These are phyloP conservation scores for Viola pubescens DNA, from an alignment of 441 rosid genomes.

Conservation along the genomic window DNA sequence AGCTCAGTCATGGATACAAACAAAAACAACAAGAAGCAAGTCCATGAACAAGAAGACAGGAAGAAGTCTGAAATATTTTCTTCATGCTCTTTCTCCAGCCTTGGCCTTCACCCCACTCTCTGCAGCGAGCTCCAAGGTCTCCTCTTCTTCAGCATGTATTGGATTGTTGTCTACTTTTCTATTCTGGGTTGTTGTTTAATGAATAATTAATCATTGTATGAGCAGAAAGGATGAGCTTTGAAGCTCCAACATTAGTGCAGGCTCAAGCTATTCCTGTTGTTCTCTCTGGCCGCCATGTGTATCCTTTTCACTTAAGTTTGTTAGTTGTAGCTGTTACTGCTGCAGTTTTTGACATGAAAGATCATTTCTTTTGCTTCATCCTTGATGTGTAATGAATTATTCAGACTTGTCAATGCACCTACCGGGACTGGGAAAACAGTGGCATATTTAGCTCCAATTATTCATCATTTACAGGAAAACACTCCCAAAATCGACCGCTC, in stretches of 20 bases:
- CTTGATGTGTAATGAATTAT: conserved; percentile 9
- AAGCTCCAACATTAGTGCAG: conserved; percentile 77
- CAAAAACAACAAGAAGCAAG: background rate
- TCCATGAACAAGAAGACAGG: conserved; percentile 9
- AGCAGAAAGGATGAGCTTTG: conserved; percentile 78
- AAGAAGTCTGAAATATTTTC: conserved; percentile 43
- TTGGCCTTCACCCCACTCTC: conserved; percentile 63
- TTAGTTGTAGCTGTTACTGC: no score
- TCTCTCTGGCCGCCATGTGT: conserved; percentile 90
- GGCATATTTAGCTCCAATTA: conserved; percentile 80
- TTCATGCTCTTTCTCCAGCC: conserved; percentile 69
- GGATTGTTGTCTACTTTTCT: background rate
- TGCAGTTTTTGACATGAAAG: background rate
- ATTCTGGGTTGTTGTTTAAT: background rate
- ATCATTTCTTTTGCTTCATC: background rate
- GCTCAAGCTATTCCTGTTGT: conserved; percentile 89
- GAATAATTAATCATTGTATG: background rate
- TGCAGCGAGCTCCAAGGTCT: conserved; percentile 71
- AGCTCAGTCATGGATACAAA: background rate
- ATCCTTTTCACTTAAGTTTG: conserved; percentile 27
- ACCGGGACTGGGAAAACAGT: conserved; percentile 95
- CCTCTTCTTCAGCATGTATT: background rate
- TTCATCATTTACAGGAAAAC: conserved; percentile 62
- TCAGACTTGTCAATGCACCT: conserved; percentile 89
- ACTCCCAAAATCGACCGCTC: conserved; percentile 62